Base-by-base conservation (phyloP, 208 protist species). In the Trichomonas vaginalis region DNA sequence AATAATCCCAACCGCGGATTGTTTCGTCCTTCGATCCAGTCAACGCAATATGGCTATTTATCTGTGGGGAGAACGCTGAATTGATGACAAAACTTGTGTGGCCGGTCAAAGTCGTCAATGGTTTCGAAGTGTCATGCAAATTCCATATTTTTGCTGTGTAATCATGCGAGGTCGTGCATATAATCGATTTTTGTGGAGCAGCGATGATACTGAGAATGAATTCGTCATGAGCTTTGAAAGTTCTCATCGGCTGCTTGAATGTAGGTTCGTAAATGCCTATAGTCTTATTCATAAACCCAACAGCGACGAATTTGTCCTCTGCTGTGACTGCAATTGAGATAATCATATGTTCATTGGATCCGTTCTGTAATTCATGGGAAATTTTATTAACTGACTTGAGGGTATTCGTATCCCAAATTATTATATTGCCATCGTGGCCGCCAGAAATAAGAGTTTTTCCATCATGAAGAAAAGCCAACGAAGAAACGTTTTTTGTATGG, bases 21-120 rank as follows among this genome's bases (percentile, higher is more conserved):
- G 86, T 92, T 92, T 92, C 86, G 51, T 92, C 86, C 56, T 92
- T 92, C 35, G 40, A 48, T 39, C 86, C 86, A 27, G 86, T 92
- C 14, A 92, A 51, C 1, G 40, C 42, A 1, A 92, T 92, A 1
- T 42, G 35, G 15, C 46, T 27, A 27, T 3, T 70, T 4, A 70
- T 27, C 37, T 51, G 42, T 10, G 86, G 86, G 0, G 86, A 48
- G 27, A 92, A 92, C 40, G 40, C 42, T 35, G 45, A 35, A 56
- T 42, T 48, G 8, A 92, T 17, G n/a, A 92, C 86, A 48, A 92
- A 39, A 51, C 46, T 45, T 39, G 45, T 92, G 27, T 92, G 86
- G 0, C 45, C 86, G 0, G 8, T 27, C 17, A 92, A 45, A 8
- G n/a, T 39, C 39, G 42, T 48, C 15, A 23, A n/a, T 27, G 10